Evolutionary conservation across 2,329 filamentous ascomycete species (phyloP), one percentile per base, ranked within the genome.

Genomic region (Hymenoscyphus albidus): DNA sequence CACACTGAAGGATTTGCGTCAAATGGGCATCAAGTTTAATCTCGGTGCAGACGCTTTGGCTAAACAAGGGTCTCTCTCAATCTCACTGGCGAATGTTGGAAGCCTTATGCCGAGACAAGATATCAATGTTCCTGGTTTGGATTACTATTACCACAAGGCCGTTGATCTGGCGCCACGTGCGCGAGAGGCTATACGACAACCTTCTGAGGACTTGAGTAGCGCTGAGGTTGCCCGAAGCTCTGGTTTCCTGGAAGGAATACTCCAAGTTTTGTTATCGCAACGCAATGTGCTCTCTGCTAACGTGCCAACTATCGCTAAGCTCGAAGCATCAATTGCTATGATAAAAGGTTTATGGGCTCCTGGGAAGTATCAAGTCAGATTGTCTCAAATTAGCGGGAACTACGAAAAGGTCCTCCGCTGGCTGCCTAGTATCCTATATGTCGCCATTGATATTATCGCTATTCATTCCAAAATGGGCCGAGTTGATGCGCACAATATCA

Each of bases 21-120:
- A 89, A 64, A 98, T 99, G 94, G 95, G 95, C 3, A 85, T 99
- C 71, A 89, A 89, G 71, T 87, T 88, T 61, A 97, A 97, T 74
- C 81, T 96, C 16, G 87, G 90, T 69, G 88, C 87, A 14, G 87
- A 91, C 73, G 82, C 89, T 55, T 81, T 98, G 18, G 83, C 84
- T 48, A 86, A 86, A 62, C 95, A 99, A 76, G 82, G 85, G 35
- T 89, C 91, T 0, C 80, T 91, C 7, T 83, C 90, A 5, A 78
- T 83, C 5, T 82, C 97, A 1, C 82, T 99, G 35, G 84, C 91
- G 1, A 81, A 80, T 5, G 83, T 82, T 2, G 73, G 79, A 40
- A 70, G 82, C 67, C 68, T 85, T 7, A 38, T 62, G 16, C 16
- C 22, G 6, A 62, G 44, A 6, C n/a, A 60, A 3, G 61, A 39